Conservation (phyloP, 805 yeast species). For the Nakazawaea populi region DNA sequence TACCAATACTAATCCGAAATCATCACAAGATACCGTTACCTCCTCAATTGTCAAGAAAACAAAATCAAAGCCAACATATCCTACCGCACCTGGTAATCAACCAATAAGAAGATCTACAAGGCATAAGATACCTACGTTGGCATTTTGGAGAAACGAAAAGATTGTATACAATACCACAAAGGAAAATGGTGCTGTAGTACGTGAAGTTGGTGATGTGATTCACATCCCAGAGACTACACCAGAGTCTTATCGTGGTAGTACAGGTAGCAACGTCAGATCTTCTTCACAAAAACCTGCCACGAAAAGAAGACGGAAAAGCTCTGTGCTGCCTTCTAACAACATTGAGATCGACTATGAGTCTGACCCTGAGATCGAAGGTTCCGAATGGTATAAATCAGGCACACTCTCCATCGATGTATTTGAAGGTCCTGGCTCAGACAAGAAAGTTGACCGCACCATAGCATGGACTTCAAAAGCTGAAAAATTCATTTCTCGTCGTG, state of each 20-base stretch:
- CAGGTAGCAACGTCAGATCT: not conserved
- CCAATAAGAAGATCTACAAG: slow-evolving; percentile 62
- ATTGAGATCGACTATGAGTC: slow-evolving; percentile 28
- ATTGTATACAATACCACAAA: slow-evolving; percentile 46
- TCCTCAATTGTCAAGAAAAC: not conserved
- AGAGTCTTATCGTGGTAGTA: slow-evolving; percentile 4
- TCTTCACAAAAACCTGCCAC: not conserved
- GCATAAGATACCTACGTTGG: slow-evolving; percentile 63
- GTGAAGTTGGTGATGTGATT: slow-evolving; percentile 53
- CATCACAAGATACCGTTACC: not conserved
- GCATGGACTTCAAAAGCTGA: slow-evolving; percentile 64
- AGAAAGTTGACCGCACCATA: slow-evolving; percentile 37
- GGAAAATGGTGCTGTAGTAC: slow-evolving; percentile 45
- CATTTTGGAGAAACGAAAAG: slow-evolving; percentile 80
- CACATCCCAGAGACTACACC: slow-evolving; percentile 33
- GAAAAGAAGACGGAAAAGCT: not conserved
- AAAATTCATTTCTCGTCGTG: slow-evolving; percentile 32
- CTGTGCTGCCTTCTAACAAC: not conserved
- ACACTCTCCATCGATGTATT: slow-evolving; percentile 41
- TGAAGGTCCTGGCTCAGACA: slow-evolving; percentile 42
- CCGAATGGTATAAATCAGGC: slow-evolving; percentile 47
- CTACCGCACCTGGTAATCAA: not conserved
- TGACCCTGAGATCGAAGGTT: slow-evolving; percentile 28
- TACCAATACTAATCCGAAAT: not conserved
- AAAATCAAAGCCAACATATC: not conserved